These are phyloP conservation scores for Aquilaria yunnanensis DNA, from an alignment of 345 rosid species.

Conservation along the genomic window DNA sequence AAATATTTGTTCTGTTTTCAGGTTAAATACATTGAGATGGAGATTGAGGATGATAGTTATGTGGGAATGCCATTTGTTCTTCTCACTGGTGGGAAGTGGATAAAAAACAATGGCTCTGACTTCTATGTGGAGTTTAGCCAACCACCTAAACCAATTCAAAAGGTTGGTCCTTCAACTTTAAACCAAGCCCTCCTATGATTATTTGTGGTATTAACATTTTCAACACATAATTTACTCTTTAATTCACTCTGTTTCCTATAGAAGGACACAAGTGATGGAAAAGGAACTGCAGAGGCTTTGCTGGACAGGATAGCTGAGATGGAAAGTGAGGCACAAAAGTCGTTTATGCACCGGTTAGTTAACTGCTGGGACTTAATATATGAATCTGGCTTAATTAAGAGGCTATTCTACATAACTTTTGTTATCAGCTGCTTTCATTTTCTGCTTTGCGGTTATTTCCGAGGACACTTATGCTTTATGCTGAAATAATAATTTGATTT, in stretches of 20 bases:
- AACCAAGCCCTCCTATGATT: neutral
- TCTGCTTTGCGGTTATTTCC: too few species aligned
- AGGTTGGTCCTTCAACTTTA: slow-evolving; percentile 40
- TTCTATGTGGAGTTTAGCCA: slow-evolving; percentile 58
- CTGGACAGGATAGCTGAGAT: slow-evolving; percentile 56
- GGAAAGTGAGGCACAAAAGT: slow-evolving; percentile 91
- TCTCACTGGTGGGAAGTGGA: slow-evolving; percentile 62
- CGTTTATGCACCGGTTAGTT: slow-evolving; percentile 90
- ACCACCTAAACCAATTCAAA: slow-evolving; percentile 43
- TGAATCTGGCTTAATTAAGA: too few species aligned
- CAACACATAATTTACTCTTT: slow-evolving; percentile 1
- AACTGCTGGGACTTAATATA: slow-evolving; percentile 11
- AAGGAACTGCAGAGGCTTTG: slow-evolving; percentile 64
- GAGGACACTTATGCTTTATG: too few species aligned
- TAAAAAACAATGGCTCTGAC: slow-evolving; percentile 61
- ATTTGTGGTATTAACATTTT: slow-evolving; percentile 2
- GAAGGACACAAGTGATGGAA: slow-evolving; percentile 70
- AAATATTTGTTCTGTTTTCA: slow-evolving; percentile 23
- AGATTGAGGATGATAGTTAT: slow-evolving; percentile 53
- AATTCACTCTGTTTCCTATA: slow-evolving; percentile 13
- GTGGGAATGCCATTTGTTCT: slow-evolving; percentile 93
- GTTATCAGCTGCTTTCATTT: slow-evolving; percentile 5
- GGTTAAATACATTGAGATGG: slow-evolving; percentile 68
- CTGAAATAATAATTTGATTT: neutral
- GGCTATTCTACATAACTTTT: slow-evolving; percentile 1